Evolutionary conservation across 495 filamentous ascomycete species (phyloP).

Genomic region (Neurospora sp.): DNA sequence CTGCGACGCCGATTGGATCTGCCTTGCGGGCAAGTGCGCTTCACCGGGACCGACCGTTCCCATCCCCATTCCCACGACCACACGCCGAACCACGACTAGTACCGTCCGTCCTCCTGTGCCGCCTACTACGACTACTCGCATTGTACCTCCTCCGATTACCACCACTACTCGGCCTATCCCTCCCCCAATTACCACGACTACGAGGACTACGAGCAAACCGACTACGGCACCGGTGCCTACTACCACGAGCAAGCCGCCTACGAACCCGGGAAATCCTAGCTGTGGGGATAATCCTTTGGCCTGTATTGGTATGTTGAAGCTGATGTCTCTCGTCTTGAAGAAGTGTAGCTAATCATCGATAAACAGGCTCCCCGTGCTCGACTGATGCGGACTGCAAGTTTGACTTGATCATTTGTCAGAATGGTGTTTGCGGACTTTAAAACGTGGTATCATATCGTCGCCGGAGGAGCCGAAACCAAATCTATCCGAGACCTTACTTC

Average conservation of each 20-base stretch:
- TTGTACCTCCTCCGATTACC: background rate
- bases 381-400: constrained; percentile 16
- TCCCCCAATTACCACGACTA: background rate
- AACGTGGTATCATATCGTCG: background rate
- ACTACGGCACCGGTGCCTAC: background rate
- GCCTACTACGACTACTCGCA: background rate
- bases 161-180: no score
- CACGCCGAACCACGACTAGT: background rate
- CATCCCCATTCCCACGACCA: background rate
- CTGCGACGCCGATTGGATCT: constrained; percentile 13
- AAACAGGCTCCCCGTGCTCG: constrained; percentile 9
- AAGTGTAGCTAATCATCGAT: background rate
- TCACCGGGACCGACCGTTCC: background rate
- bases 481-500: background rate
- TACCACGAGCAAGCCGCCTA: background rate
- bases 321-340: background rate
- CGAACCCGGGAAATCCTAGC: background rate
- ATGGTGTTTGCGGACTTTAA: constrained; percentile 17
- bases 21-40: constrained; percentile 6
- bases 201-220: background rate
- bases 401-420: constrained; percentile 15
- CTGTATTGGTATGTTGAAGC: constrained; percentile 15
- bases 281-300: constrained; percentile 12
- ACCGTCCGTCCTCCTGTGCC: constrained; percentile 3
- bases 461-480: background rate